Evolutionary conservation across 306 rosid species (phyloP), one percentile per base, ranked within the genome.

Genomic region (Prunus davidiana): DNA sequence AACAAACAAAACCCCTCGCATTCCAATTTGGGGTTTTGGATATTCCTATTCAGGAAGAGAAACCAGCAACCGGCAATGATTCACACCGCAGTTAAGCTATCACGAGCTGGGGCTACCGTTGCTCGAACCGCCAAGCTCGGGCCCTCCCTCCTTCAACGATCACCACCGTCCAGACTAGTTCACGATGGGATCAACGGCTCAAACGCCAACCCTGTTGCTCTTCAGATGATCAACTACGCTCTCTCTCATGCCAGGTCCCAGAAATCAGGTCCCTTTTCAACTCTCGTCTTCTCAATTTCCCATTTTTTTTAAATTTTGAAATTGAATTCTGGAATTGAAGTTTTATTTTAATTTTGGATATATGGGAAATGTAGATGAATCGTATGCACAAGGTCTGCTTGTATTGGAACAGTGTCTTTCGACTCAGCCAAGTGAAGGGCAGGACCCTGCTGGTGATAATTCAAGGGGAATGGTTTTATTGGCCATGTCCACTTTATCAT

Each of bases 181-280:
- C 88, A 83, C 78, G 83, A 41, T 80, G 90, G 79, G 45, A 77
- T 75, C 30, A 88, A 84, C 73, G 51, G 47, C 82, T 83, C 71
- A 58, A 66, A 85, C 76, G 82, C 86, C 9, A 83, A 73, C 78
- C 90, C 91, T 22, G 96, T 90, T 69, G 82, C 90, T 65, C 54
- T 86, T 80, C 87, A 82, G 52, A 90, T 95, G 97, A 83, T 93
- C 78, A 78, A 80, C 69, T 95, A 95, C 74, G 98, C 97, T n/a
- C 43, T 92, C 67, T 80, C 83, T 57, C 90, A 83, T 67, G 95
- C 97, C 57, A 88, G 97, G 90, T 84, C 86, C 64, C 91, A 84
- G 1, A 87, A 88, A 83, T 88, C 97, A 85, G 96, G 99, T 92
- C 61, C 68, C 34, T 58, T 73, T 25, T 2, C 67, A 14, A 72